Evolutionary conservation across 768 basidiomycete species (phyloP).

Genomic region (Kwoniella botswanensis): DNA sequence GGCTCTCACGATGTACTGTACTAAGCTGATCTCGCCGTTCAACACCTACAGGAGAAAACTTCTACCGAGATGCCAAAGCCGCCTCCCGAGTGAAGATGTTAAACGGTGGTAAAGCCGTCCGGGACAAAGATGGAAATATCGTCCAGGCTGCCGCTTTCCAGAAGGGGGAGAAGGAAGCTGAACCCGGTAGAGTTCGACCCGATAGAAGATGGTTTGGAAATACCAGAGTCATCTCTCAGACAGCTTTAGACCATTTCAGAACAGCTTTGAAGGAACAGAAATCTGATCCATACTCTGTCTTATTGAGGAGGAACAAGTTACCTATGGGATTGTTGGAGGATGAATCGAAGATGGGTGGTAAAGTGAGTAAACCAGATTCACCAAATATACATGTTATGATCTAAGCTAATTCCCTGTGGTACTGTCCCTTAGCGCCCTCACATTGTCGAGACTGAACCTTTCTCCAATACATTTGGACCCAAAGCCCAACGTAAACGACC

Average conservation of each 20-base stretch:
- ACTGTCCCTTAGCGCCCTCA: constrained; percentile 70
- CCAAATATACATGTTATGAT: neutral
- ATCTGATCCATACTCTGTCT: constrained; percentile 93
- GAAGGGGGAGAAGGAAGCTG: constrained; percentile 88
- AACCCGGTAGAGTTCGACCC: constrained; percentile 88
- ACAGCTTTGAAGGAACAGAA: constrained; percentile 82
- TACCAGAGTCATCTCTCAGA: constrained; percentile 97
- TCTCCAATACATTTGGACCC: constrained; percentile 90
- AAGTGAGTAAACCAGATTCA: constrained; percentile 61
- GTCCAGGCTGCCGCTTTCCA: constrained; percentile 93
- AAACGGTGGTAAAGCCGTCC: constrained; percentile 84
- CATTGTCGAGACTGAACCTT: constrained; percentile 95
- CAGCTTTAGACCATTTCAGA: constrained; percentile 93
- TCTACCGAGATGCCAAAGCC: constrained; percentile 94
- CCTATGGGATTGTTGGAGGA: constrained; percentile 96
- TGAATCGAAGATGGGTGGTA: constrained; percentile 80
- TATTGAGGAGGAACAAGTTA: constrained; percentile 90
- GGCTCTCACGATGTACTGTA: too few species aligned
- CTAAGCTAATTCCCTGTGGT: too few species aligned
- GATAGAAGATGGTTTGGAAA: constrained; percentile 99
- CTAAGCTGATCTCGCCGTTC: neutral
- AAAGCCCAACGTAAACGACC: constrained; percentile 93
- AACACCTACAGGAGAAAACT: constrained; percentile 75
- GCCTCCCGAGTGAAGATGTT: constrained; percentile 87
- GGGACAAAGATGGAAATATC: constrained; percentile 90